phyloP scores from a whole-genome alignment of 2,329 filamentous ascomycete genomes.

The Aureobasidium musti region DNA sequence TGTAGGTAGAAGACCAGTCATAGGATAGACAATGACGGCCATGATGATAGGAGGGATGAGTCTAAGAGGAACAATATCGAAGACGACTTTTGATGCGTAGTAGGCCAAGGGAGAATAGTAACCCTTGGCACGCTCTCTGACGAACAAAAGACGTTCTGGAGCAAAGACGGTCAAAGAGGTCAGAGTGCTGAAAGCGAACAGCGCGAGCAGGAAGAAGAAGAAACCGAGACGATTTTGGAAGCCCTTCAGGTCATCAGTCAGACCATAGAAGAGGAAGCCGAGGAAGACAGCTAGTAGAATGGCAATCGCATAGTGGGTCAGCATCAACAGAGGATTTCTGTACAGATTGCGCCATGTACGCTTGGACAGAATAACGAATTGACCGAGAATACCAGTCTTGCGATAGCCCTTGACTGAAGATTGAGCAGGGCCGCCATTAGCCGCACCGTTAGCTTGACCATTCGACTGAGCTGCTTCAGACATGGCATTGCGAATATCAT shows the following conservation, averaged over 20 bases:
- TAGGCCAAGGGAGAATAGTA: slow-evolving; percentile 95
- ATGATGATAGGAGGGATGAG: slow-evolving; percentile 94
- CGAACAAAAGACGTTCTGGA: slow-evolving; percentile 84
- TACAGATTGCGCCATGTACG: slow-evolving; percentile 98
- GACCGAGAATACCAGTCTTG: slow-evolving; percentile 74
- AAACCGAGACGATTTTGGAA: slow-evolving; percentile 97
- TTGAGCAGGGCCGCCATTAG: slow-evolving; percentile 42
- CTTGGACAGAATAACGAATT: slow-evolving; percentile 86
- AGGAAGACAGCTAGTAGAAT: slow-evolving; percentile 92
- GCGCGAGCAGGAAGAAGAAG: slow-evolving; percentile 94
- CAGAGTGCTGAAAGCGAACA: slow-evolving; percentile 95
- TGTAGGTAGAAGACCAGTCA: slow-evolving; percentile 88
- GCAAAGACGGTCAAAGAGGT: slow-evolving; percentile 94
- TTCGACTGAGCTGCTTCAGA: slow-evolving; percentile 62
- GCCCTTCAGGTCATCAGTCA: slow-evolving; percentile 93
- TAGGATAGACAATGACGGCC: slow-evolving; percentile 94
- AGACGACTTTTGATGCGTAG: slow-evolving; percentile 94
- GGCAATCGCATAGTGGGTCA: slow-evolving; percentile 96
- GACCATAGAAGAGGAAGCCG: slow-evolving; percentile 92
- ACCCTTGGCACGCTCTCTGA: slow-evolving; percentile 90
- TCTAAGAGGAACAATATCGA: slow-evolving; percentile 92
- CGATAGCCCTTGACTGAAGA: slow-evolving; percentile 75
- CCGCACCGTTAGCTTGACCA: slow-evolving; percentile 51
- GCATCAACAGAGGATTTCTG: slow-evolving; percentile 95
- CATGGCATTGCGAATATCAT: slow-evolving; percentile 76